Percentiles rank a stretch among this genome's conserved stretches.
These are phyloP conservation scores for Emmonsia crescens DNA, from an alignment of 2,329 filamentous ascomycete species.

Conservation along the genomic window DNA sequence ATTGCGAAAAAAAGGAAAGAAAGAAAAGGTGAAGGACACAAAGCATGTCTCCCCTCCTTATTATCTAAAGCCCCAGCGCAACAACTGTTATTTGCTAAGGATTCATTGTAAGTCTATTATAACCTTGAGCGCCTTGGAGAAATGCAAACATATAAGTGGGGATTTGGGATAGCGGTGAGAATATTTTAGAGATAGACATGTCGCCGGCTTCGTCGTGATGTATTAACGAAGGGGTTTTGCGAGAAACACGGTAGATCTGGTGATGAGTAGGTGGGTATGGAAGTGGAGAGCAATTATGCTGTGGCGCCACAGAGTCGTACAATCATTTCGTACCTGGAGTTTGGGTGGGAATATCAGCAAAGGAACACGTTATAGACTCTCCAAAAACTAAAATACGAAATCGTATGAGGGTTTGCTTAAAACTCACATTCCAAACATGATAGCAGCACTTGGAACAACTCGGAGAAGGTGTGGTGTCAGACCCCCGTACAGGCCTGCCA, in stretches of 20 bases:
- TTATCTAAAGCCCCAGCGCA: not conserved
- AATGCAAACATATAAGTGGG: not conserved
- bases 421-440: constrained; percentile 84
- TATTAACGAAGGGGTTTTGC: not conserved
- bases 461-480: constrained; percentile 82
- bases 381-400: not conserved
- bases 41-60: not conserved
- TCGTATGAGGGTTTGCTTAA: not conserved
- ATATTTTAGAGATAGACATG: not conserved
- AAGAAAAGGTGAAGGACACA: not conserved
- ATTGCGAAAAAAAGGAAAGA: not conserved
- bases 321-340: constrained; percentile 25
- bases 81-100: not conserved
- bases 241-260: not conserved
- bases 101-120: not conserved
- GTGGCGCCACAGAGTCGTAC: constrained; percentile 26
- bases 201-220: not conserved
- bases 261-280: not conserved
- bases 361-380: not conserved
- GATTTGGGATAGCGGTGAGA: not conserved
- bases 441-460: constrained; percentile 82
- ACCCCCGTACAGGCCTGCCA: constrained; percentile 77
- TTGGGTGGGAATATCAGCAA: constrained; percentile 10
- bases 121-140: not conserved
- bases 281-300: constrained; percentile 14